Percentiles rank a stretch among this genome's conserved stretches.
Conservation (phyloP, 176 grass and related monocot genomes). For the Triticum monococcum region DNA sequence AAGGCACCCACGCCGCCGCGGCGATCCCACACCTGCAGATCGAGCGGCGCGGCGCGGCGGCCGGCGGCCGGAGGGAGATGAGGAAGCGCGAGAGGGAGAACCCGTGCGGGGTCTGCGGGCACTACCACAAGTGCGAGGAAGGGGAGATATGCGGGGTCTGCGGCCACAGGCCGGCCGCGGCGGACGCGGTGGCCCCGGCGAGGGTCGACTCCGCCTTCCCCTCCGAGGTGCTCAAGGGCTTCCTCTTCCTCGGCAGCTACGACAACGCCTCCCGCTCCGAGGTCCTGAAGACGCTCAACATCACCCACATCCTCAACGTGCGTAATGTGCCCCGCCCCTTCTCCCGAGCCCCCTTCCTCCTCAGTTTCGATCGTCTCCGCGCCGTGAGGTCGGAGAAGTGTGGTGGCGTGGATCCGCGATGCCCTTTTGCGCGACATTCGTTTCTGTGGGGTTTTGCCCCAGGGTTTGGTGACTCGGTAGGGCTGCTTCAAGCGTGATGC, state of each 20-base stretch:
- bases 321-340: not conserved
- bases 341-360: not conserved
- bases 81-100: conserved; percentile 86
- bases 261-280: conserved; percentile 78
- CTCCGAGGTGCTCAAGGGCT: conserved; percentile 68
- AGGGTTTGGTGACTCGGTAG: conserved; percentile 14
- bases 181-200: conserved; percentile 6
- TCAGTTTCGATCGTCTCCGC: not conserved
- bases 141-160: conserved; percentile 84
- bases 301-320: conserved; percentile 90
- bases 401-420: not conserved
- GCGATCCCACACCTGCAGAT: not conserved
- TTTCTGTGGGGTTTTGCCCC: not conserved
- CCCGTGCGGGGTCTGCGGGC: conserved; percentile 82
- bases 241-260: conserved; percentile 95
- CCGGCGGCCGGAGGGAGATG: conserved; percentile 28
- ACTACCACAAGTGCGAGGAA: conserved; percentile 86
- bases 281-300: conserved; percentile 59
- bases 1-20: not conserved
- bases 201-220: conserved; percentile 63
- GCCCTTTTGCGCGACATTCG: not conserved
- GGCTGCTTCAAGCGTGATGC: not conserved
- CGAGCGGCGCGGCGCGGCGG: not conserved
- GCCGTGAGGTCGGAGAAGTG: not conserved
- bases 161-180: conserved; percentile 45